A percentile compares a stretch with the other conserved stretches of the same genome.
These are phyloP conservation scores for Rhododendron ovatum DNA, from an alignment of 148 eudicot species.

Conservation along the genomic window DNA sequence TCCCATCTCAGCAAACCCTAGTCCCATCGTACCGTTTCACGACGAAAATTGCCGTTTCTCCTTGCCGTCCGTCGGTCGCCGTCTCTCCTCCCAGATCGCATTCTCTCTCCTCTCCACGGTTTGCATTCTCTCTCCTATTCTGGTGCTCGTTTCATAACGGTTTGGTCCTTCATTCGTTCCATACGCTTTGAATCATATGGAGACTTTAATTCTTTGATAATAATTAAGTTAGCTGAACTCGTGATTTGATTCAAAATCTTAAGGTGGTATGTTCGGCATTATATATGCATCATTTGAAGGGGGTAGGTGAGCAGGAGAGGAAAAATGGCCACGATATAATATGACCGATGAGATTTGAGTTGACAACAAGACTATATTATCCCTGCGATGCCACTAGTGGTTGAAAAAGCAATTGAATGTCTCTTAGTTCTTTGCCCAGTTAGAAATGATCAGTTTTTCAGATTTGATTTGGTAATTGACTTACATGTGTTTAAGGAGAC, in stretches of 20 bases:
- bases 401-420: neutral
- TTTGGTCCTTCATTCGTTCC: neutral
- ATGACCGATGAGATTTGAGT: neutral
- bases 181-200: neutral
- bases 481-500: neutral
- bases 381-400: neutral
- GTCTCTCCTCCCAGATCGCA: neutral
- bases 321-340: neutral
- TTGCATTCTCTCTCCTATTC: neutral
- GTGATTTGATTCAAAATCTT: neutral
- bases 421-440: neutral
- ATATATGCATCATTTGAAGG: neutral
- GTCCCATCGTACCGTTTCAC: neutral
- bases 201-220: neutral
- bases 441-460: neutral
- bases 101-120: neutral
- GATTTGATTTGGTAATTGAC: neutral
- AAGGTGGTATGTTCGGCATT: neutral
- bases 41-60: neutral
- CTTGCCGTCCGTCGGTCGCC: neutral
- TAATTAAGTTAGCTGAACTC: neutral
- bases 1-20: neutral
- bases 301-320: neutral
- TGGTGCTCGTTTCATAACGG: neutral
- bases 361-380: neutral